Base-by-base conservation (phyloP, 2,329 filamentous ascomycete genomes). In the Escovopsis weberi region DNA sequence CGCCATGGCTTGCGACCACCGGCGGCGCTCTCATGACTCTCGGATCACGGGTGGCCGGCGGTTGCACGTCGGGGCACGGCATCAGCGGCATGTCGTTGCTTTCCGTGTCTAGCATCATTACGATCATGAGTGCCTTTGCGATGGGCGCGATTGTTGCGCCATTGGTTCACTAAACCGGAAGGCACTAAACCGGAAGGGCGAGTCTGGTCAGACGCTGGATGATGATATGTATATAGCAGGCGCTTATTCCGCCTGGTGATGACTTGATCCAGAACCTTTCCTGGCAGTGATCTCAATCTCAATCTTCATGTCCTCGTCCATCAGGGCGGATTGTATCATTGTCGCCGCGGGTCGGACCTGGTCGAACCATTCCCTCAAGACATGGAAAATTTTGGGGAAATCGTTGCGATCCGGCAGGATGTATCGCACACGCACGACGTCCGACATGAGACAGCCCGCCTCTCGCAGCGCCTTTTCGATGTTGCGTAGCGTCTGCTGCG, bases 1-100 rank as follows among this genome's bases (percentile, higher is more conserved):
- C 61, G 4, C 61, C 64, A 0, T 23, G 51, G 2, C 54, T 62
- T 47, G 70, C 74, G 0, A 51, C 68, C 1, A 38, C 65, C 0
- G 79, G 79, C 2, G 80, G 79, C 0, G 61, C 70, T 4, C 45
- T 70, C 12, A 72, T 82, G 61, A 67, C 70, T 0, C 54, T 82
- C 8, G 80, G 80, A 1, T 66, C 76, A 1, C 68, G 78, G 39
- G 53, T 82, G 43, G 78, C 74, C 0, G 78, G 77, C 2, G 80
- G 80, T 0, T 84, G 80, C 48, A 80, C 79, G 0, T 79, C 75
- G 5, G 79, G 80, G 0, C 80, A 84, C 54, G 80, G 80, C 0
- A 76, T 84, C 48, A 80, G 74, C 45, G 80, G 80, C 0, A 68
- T 82, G 53, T 72, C 74, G n/a, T 61, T 78, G 46, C 61, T 82